Conservation (phyloP, 495 filamentous ascomycete genomes). For the Aspergillus biplanus region DNA sequence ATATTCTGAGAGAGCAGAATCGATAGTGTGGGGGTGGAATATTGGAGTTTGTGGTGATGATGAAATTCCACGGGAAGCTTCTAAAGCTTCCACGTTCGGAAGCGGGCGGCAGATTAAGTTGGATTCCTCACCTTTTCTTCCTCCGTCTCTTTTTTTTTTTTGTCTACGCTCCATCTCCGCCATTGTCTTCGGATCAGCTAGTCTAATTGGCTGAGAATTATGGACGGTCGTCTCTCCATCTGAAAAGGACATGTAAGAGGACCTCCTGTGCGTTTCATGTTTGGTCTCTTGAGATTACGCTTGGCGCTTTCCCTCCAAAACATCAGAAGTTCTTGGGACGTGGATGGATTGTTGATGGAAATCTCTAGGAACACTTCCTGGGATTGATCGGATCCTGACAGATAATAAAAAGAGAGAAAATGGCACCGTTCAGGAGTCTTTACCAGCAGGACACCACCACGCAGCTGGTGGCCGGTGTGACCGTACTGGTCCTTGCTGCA, state of each 20-base stretch:
- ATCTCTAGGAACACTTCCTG: conserved; percentile 12
- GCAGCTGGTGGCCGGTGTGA: conserved; percentile 37
- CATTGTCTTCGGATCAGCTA: not conserved
- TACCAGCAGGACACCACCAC: conserved; percentile 35
- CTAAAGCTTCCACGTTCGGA: conserved; percentile 20
- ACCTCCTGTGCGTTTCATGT: conserved; percentile 20
- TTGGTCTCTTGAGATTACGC: conserved; percentile 3
- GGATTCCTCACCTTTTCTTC: not conserved
- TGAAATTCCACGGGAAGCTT: not conserved
- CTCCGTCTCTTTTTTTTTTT: not conserved
- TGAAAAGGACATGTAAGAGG: conserved; percentile 29
- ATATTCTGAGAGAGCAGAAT: conserved; percentile 4
- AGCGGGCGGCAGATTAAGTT: conserved; percentile 34
- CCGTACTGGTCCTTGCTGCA: conserved; percentile 69
- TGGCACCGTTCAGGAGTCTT: conserved; percentile 33
- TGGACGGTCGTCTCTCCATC: conserved; percentile 20
- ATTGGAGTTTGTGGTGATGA: not conserved
- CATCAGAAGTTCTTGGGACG: not conserved
- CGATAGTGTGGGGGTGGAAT: not conserved
- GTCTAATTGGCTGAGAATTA: conserved; percentile 14
- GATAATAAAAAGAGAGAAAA: conserved; percentile 20
- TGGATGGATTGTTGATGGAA: not conserved
- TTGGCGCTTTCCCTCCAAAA: conserved; percentile 10
- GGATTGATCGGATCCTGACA: conserved; percentile 1
- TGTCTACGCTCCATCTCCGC: not conserved